These are phyloP conservation scores for Aspergillus persii DNA, from an alignment of 2,329 filamentous ascomycete species.

Conservation along the genomic window DNA sequence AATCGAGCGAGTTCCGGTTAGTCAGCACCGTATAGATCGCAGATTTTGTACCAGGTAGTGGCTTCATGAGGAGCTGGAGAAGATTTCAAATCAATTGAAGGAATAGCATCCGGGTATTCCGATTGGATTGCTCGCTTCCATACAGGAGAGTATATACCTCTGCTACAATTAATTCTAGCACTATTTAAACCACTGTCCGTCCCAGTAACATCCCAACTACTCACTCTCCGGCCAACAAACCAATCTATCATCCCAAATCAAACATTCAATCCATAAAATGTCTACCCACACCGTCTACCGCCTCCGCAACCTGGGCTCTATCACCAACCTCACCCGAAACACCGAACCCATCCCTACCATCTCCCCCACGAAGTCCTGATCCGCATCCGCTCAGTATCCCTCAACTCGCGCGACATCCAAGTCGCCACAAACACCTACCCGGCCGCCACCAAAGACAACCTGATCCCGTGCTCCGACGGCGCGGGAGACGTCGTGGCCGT, in stretches of 20 bases:
- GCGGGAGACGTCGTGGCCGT: constrained; percentile 13
- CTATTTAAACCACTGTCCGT: not conserved
- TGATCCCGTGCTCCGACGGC: constrained; percentile 38
- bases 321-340: not conserved
- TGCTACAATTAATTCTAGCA: no score
- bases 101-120: not conserved
- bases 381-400: constrained; percentile 8
- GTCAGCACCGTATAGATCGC: no score
- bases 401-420: constrained; percentile 10
- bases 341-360: not conserved
- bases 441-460: constrained; percentile 29
- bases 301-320: not conserved
- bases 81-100: not conserved
- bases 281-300: not conserved
- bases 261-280: not conserved
- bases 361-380: constrained; percentile 14
- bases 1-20: not conserved
- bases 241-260: no score
- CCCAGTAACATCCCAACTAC: not conserved
- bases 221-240: not conserved
- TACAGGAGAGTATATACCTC: not conserved
- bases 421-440: constrained; percentile 25
- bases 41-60: no score
- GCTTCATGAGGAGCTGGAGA: no score
- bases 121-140: not conserved